Conservation (phyloP, 768 basidiomycete species). For the Hebeloma cylindrosporum region DNA sequence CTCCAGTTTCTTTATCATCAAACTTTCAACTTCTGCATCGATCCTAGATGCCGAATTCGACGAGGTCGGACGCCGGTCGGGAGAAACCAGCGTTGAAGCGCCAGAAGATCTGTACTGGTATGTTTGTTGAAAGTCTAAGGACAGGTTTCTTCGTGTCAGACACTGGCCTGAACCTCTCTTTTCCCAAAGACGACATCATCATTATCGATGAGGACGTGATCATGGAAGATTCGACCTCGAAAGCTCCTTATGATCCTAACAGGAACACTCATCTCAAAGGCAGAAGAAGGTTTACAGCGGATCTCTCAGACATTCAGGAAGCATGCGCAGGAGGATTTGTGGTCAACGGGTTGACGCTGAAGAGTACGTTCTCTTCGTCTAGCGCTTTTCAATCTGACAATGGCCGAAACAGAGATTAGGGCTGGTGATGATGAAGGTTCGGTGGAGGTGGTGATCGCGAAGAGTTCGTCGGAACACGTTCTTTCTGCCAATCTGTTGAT, state of each 20-base stretch:
- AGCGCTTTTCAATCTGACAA: background rate
- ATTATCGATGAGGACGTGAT: constrained; percentile 17
- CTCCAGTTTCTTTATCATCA: constrained; percentile 1
- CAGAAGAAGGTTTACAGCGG: constrained; percentile 55
- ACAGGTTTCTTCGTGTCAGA: constrained; percentile 2
- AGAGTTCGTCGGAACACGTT: constrained; percentile 34
- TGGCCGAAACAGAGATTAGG: constrained; percentile 42
- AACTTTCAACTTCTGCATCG: background rate
- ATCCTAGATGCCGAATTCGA: background rate
- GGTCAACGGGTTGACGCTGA: constrained; percentile 38
- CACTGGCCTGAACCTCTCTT: background rate
- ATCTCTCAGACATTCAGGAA: constrained; percentile 48
- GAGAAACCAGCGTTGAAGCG: constrained; percentile 29
- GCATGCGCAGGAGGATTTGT: constrained; percentile 36
- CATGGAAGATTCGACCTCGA: constrained; percentile 8
- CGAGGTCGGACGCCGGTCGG: background rate
- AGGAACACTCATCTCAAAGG: constrained; percentile 54
- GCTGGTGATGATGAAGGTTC: constrained; percentile 65
- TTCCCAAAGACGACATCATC: constrained; percentile 2
- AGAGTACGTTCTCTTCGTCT: constrained; percentile 35
- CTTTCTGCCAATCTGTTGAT: constrained; percentile 45
- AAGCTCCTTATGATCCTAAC: constrained; percentile 21
- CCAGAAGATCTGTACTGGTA: constrained; percentile 31
- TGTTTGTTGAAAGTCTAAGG: constrained; percentile 17
- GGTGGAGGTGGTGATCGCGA: constrained; percentile 49